These are phyloP conservation scores for Cylindrodendrum hubeiense DNA, from an alignment of 2,329 filamentous ascomycete species.

Conservation along the genomic window DNA sequence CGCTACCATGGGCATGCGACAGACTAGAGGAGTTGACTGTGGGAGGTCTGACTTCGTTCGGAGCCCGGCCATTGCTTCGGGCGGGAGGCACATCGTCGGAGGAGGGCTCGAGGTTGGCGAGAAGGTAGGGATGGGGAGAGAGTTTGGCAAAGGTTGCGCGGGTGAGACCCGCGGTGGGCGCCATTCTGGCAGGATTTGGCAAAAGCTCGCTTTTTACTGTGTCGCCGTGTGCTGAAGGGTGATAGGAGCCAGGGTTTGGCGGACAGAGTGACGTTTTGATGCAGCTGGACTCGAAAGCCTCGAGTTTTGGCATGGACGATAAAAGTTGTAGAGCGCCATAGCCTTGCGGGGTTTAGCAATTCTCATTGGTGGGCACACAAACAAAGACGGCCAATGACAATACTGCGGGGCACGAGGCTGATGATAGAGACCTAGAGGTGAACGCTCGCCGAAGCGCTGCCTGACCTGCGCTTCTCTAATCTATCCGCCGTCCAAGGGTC, in stretches of 20 bases:
- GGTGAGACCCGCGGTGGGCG: conserved; percentile 56
- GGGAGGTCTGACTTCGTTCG: conserved; percentile 77
- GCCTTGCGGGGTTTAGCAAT: conserved; percentile 33
- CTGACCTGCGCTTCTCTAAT: neutral
- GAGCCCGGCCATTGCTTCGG: conserved; percentile 85
- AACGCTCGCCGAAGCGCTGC: neutral
- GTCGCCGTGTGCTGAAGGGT: neutral
- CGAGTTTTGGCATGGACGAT: conserved; percentile 14
- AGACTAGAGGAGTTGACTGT: conserved; percentile 86
- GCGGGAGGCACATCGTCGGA: conserved; percentile 61
- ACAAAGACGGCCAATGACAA: conserved; percentile 23
- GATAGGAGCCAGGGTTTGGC: neutral
- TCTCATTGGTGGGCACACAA: conserved; percentile 5
- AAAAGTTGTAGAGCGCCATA: conserved; percentile 44
- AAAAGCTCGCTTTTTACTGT: neutral
- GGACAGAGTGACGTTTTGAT: neutral
- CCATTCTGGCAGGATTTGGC: conserved; percentile 39
- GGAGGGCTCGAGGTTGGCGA: conserved; percentile 83
- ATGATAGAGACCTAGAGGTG: neutral
- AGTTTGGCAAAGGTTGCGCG: conserved; percentile 88
- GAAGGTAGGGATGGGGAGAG: conserved; percentile 88
- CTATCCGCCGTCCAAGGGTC: neutral
- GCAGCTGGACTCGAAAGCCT: conserved; percentile 1
- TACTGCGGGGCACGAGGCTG: conserved; percentile 33
- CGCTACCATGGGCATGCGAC: conserved; percentile 89